A percentile compares a stretch with the other conserved stretches of the same genome.
Conservation (phyloP, 1,284 basidiomycete genomes). For the Naganishia cerealis region DNA sequence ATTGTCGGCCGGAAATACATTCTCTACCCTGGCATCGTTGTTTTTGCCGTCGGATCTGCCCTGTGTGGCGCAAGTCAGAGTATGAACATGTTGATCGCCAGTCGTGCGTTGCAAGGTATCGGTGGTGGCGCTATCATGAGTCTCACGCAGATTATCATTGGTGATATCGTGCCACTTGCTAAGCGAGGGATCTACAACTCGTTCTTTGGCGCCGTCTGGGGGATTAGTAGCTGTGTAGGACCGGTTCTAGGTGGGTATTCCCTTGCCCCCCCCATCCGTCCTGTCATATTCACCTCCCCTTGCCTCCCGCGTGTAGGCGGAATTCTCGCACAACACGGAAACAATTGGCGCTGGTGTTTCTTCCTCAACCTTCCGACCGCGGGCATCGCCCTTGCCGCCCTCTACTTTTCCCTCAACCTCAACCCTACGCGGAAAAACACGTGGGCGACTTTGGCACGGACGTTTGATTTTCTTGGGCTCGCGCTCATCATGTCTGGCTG, state of each 20-base stretch:
- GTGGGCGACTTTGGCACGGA: constrained; percentile 39
- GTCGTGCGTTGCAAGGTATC: constrained; percentile 47
- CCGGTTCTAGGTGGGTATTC: constrained; percentile 53
- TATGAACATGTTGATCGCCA: constrained; percentile 32
- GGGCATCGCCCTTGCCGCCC: constrained; percentile 65
- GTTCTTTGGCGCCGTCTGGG: constrained; percentile 54
- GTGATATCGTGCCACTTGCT: constrained; percentile 47
- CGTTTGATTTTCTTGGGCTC: constrained; percentile 51
- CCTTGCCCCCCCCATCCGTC: constrained; percentile 2
- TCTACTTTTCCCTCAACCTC: constrained; percentile 75
- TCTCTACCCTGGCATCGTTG: constrained; percentile 29
- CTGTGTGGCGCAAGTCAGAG: constrained; percentile 30
- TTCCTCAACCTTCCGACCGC: constrained; percentile 54
- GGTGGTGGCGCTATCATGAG: constrained; percentile 49
- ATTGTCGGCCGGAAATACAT: constrained; percentile 33
- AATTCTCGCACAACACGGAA: constrained; percentile 19
- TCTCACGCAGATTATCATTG: constrained; percentile 40
- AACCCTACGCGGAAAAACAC: constrained; percentile 26
- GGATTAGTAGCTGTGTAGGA: constrained; percentile 53
- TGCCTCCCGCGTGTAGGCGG: constrained; percentile 30
- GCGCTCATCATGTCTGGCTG: constrained; percentile 69
- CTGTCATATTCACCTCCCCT: constrained; percentile 9
- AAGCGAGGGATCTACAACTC: constrained; percentile 50
- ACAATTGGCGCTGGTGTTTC: constrained; percentile 54
- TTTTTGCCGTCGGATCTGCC: constrained; percentile 31